Evolutionary conservation across 179 eudicot species (phyloP).

Genomic region (Vitellaria paradoxa): DNA sequence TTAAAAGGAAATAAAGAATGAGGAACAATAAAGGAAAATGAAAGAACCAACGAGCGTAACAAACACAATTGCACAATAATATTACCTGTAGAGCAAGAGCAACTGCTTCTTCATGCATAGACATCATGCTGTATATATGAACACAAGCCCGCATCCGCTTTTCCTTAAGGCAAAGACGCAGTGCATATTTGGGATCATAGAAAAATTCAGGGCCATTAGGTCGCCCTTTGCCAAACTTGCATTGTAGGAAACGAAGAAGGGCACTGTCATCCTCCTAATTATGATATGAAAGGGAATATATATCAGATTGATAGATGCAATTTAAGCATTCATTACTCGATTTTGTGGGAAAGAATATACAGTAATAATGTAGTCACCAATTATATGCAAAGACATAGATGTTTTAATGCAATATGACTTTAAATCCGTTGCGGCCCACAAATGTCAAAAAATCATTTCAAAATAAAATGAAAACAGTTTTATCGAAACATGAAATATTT

Average conservation of each 20-base stretch:
- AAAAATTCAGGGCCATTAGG: conserved; percentile 84
- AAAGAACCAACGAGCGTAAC: neutral
- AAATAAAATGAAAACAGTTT: neutral
- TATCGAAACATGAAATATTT: neutral
- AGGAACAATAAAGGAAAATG: neutral
- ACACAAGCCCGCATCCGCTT: conserved; percentile 98
- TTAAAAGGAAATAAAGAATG: neutral
- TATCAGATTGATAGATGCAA: conserved; percentile 9
- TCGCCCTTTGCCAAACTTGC: conserved; percentile 87
- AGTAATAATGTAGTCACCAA: neutral
- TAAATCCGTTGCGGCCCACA: neutral
- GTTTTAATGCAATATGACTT: neutral
- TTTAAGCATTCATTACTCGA: neutral
- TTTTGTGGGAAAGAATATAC: neutral
- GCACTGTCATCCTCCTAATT: conserved; percentile 89
- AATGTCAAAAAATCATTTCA: neutral
- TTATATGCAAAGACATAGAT: neutral
- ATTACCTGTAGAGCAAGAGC: conserved; percentile 95
- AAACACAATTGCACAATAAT: neutral
- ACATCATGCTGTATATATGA: conserved; percentile 99
- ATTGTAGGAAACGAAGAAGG: conserved; percentile 90
- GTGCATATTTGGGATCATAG: conserved; percentile 97
- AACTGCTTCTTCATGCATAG: conserved; percentile 99
- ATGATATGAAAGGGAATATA: conserved; percentile 14
- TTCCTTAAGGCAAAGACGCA: conserved; percentile 93